A percentile compares a stretch with the other conserved stretches of the same genome.
phyloP scores from a whole-genome alignment of 352 stramenopile species.

The Globisporangium cederbergense region DNA sequence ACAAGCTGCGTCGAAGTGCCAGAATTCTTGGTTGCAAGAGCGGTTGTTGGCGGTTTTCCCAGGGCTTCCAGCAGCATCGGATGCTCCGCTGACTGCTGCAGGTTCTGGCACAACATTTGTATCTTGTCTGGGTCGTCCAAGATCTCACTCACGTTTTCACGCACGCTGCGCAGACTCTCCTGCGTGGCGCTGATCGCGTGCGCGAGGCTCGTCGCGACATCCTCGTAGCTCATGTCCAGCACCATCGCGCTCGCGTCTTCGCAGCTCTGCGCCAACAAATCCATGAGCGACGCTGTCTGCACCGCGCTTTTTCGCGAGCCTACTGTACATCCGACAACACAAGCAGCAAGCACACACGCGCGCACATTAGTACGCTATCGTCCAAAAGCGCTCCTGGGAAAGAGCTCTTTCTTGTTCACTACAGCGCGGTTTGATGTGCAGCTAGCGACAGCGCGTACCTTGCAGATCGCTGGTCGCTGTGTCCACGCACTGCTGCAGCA shows the following conservation, averaged over 20 bases:
- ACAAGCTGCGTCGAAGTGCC: slow-evolving; percentile 17
- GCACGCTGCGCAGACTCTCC: slow-evolving; percentile 57
- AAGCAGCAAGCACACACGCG: neutral
- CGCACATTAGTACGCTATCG: neutral
- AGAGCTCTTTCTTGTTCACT: neutral
- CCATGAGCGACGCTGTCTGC: slow-evolving; percentile 50
- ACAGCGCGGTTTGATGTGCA: neutral
- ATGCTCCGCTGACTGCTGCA: slow-evolving; percentile 45
- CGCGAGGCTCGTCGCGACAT: slow-evolving; percentile 51
- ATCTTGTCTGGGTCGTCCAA: slow-evolving; percentile 64
- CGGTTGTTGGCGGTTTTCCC: neutral
- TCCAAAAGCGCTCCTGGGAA: neutral
- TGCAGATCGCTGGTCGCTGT: slow-evolving; percentile 10
- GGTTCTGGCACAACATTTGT: slow-evolving; percentile 46
- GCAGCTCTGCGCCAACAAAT: slow-evolving; percentile 62
- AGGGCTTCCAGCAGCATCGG: slow-evolving; percentile 30
- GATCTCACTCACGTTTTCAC: slow-evolving; percentile 50
- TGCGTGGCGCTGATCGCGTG: slow-evolving; percentile 58
- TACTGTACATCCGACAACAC: neutral
- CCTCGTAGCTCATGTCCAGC: slow-evolving; percentile 42
- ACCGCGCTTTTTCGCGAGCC: slow-evolving; percentile 12
- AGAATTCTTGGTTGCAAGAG: neutral
- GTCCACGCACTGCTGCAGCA: slow-evolving; percentile 50
- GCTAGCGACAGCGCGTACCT: neutral
- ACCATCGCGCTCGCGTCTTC: slow-evolving; percentile 54